These are phyloP conservation scores for Clavispora asparagi DNA, from an alignment of 805 yeast genomes.

Conservation along the genomic window DNA sequence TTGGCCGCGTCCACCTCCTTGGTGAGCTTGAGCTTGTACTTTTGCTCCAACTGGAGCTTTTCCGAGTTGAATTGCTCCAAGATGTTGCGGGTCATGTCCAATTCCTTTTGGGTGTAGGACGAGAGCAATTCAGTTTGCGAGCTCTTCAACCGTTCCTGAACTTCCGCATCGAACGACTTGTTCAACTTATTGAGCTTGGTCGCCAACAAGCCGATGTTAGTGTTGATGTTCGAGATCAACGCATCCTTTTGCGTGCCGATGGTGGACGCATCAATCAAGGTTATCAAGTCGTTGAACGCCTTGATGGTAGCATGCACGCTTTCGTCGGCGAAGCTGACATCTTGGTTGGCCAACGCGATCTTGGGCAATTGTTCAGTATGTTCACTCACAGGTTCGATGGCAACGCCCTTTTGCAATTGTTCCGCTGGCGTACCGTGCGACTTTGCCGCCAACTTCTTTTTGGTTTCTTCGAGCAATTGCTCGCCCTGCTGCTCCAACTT, in stretches of 20 bases:
- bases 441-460: constrained; percentile 21
- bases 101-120: constrained; percentile 43
- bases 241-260: constrained; percentile 21
- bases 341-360: constrained; percentile 19
- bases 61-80: constrained; percentile 58
- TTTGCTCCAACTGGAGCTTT: constrained; percentile 53
- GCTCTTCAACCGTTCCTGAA: constrained; percentile 28
- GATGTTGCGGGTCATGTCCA: constrained; percentile 54
- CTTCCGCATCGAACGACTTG: constrained; percentile 30
- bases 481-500: constrained; percentile 30
- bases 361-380: constrained; percentile 29
- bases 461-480: constrained; percentile 32
- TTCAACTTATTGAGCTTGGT: constrained; percentile 29
- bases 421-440: constrained; percentile 29
- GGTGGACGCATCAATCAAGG: constrained; percentile 27
- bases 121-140: constrained; percentile 37
- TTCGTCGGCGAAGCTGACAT: constrained; percentile 23
- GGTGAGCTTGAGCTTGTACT: constrained; percentile 52
- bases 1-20: constrained; percentile 66
- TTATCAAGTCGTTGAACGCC: constrained; percentile 35
- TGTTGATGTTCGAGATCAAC: constrained; percentile 29
- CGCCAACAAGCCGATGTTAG: constrained; percentile 27
- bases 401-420: constrained; percentile 39
- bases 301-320: constrained; percentile 30
- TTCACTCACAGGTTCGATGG: constrained; percentile 28